These are phyloP conservation scores for Globisporangium perplexum DNA, from an alignment of 352 stramenopile species.

Conservation along the genomic window DNA sequence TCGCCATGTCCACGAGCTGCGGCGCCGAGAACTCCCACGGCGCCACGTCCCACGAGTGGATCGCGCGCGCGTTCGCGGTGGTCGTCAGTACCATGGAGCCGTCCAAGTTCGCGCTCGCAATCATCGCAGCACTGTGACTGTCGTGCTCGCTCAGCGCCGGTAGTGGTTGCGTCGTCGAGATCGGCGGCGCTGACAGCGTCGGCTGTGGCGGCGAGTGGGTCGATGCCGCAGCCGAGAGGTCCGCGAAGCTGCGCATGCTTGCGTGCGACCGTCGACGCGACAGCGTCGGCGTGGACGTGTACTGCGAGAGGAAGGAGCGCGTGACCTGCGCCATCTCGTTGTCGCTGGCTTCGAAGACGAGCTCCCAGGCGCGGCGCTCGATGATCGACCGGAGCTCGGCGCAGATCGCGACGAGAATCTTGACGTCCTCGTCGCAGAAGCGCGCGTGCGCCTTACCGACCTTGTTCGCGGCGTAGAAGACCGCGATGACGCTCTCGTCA, in stretches of 20 bases:
- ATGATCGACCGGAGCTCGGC: conserved; percentile 55
- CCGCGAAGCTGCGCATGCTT: conserved; percentile 15
- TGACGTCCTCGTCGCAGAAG: conserved; percentile 63
- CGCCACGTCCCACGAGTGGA: conserved; percentile 50
- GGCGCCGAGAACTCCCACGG: conserved; percentile 53
- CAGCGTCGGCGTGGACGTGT: conserved; percentile 48
- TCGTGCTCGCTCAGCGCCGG: conserved; percentile 21
- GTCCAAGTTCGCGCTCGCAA: conserved; percentile 28
- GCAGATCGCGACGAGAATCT: conserved; percentile 62
- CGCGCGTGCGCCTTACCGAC: conserved; percentile 22
- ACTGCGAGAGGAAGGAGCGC: conserved; percentile 69
- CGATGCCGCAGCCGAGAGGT: conserved; percentile 7
- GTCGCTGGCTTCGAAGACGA: conserved; percentile 58
- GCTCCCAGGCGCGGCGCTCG: conserved; percentile 62
- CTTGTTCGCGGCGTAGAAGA: conserved; percentile 85
- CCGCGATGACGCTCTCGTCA: conserved; percentile 53
- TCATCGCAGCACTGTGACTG: conserved; percentile 23
- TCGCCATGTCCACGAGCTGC: conserved; percentile 56
- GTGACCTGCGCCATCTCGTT: conserved; percentile 45
- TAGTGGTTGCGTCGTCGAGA: not conserved
- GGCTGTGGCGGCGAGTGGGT: not conserved
- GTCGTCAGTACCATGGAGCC: conserved; percentile 4
- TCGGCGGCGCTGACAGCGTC: not conserved
- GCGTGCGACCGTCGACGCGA: conserved; percentile 17
- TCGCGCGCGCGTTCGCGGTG: conserved; percentile 2